Conservation (phyloP, 2,329 filamentous ascomycete species). For the Neodidymelliopsis sp. region DNA sequence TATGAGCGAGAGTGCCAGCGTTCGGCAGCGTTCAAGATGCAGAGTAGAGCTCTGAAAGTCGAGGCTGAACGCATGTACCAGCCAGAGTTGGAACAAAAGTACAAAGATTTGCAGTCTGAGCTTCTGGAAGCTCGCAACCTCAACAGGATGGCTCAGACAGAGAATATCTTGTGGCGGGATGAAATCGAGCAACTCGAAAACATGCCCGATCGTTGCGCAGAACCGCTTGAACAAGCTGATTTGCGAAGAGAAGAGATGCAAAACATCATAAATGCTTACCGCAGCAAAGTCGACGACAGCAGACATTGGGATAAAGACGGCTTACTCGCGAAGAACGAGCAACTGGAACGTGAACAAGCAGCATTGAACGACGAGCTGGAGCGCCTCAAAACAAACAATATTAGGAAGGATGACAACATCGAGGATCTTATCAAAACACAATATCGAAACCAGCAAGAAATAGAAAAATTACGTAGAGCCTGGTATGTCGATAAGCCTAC, state of each 20-base stretch:
- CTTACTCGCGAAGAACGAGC: neutral
- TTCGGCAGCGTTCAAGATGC: neutral
- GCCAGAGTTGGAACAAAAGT: neutral
- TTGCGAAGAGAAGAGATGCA: neutral
- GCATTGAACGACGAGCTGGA: neutral
- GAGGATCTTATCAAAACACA: neutral
- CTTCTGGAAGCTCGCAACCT: neutral
- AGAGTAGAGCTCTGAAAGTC: neutral
- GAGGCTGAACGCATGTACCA: conserved; percentile 1
- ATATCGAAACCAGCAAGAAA: neutral
- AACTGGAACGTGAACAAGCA: neutral
- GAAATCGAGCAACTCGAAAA: neutral
- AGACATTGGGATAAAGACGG: neutral
- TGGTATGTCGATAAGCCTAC: neutral
- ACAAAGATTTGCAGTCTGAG: neutral
- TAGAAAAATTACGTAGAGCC: neutral
- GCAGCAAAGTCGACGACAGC: neutral
- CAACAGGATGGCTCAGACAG: neutral
- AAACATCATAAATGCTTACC: neutral
- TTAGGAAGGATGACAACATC: neutral
- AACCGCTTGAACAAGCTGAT: neutral
- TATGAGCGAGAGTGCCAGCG: neutral
- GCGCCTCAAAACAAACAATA: neutral
- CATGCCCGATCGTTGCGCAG: neutral
- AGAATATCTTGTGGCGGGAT: neutral